Evolutionary conservation across 2,329 filamentous ascomycete species (phyloP), one percentile per base, ranked within the genome.

Genomic region (Microdochium bolleyi): DNA sequence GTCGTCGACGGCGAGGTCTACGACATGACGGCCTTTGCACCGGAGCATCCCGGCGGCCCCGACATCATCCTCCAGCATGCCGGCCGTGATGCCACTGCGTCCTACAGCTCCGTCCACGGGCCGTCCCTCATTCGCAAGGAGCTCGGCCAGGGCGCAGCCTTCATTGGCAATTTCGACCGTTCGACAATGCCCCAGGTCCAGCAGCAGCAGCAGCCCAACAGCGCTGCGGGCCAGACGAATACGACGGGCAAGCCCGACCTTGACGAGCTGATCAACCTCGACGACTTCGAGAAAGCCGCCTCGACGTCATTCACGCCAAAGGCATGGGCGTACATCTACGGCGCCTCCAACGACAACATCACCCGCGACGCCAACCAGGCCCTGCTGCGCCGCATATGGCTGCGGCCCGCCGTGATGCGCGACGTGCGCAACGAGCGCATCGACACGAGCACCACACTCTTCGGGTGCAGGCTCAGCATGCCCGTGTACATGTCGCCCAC

Each of bases 1-100:
- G 82, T 87, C 32, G 76, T 88, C 41, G 77, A 87, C 61, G 76
- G 76, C 51, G 72, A 77, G 56, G 82, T 87, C 49, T 88, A 84
- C 71, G 82, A 88, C 64, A 69, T 89, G 48, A 84, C 81, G 22
- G 75, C 80, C 16, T 88, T 89, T 63, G 73, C 82, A 11, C 58
- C 58, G 3, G 57, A 65, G 19, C 69, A 70, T 46, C 68, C 68
- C 2, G 70, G 69, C 24, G 69, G 70, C n/a, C 49, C 61, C 3
- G 55, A 52, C 71, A 53, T 65, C 7, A 64, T 65, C 10, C 53
- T 61, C 14, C 52, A 52, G 14, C 60, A 58, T 38, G 62, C 59
- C 2, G 63, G 63, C 11, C 53, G 49, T 4, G 62, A 65, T 52
- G 63, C 61, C 1, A 60, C 62, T 0, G 41, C 52, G 2, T 53